Evolutionary conservation across 805 yeast species (phyloP).

Genomic region (Cyberlindnera mrakii): DNA sequence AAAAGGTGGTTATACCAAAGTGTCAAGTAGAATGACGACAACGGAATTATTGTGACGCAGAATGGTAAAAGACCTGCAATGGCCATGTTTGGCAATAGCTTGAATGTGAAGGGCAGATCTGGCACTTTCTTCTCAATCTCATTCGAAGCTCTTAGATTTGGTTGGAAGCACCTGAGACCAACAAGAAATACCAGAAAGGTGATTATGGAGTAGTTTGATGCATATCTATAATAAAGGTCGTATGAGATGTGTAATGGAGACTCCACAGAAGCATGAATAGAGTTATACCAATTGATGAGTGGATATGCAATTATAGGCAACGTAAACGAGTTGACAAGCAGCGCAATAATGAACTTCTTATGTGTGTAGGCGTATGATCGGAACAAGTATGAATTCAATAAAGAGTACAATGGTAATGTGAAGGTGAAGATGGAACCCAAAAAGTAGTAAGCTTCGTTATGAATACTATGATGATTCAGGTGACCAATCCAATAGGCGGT

Average conservation of each 20-base stretch:
- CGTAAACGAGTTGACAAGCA: slow-evolving; percentile 14
- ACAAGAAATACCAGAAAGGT: slow-evolving; percentile 10
- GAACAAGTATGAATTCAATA: slow-evolving; percentile 14
- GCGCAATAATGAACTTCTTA: background rate
- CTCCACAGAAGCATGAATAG: slow-evolving; percentile 16
- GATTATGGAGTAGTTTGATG: slow-evolving; percentile 8
- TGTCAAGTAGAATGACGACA: slow-evolving; percentile 22
- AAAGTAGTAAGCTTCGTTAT: slow-evolving; percentile 7
- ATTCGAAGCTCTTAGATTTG: slow-evolving; percentile 7
- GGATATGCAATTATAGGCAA: slow-evolving; percentile 15
- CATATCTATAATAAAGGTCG: background rate
- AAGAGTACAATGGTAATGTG: slow-evolving; percentile 14
- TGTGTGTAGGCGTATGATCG: slow-evolving; percentile 14
- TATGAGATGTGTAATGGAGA: slow-evolving; percentile 19
- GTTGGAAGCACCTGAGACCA: slow-evolving; percentile 9
- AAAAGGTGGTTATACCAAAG: slow-evolving; percentile 24
- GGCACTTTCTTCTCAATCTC: slow-evolving; percentile 20
- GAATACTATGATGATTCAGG: slow-evolving; percentile 11
- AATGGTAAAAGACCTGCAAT: slow-evolving; percentile 27
- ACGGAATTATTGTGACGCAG: slow-evolving; percentile 21
- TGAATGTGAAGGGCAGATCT: slow-evolving; percentile 22
- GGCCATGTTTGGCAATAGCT: slow-evolving; percentile 20
- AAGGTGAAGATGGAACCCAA: slow-evolving; percentile 6
- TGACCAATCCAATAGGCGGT: slow-evolving; percentile 5
- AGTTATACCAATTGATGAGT: slow-evolving; percentile 10